Base-by-base conservation (phyloP, 2,329 filamentous ascomycete genomes). In the Verticillium nonalfalfae region DNA sequence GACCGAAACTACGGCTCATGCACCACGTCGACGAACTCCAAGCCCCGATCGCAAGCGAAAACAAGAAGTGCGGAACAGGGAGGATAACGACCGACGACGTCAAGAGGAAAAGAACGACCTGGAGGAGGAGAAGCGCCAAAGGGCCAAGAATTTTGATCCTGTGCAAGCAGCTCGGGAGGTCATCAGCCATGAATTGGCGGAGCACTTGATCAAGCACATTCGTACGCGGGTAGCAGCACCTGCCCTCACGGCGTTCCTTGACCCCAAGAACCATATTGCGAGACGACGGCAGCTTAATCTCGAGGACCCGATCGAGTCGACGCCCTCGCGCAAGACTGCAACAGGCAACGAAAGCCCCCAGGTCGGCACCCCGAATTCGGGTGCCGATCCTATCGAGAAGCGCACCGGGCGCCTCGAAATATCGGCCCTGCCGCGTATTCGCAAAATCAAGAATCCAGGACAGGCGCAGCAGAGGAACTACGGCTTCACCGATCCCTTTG, bases 71-170 rank as follows among this genome's bases (percentile, higher is more conserved):
- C 81, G 82, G 64, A 83, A 85, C 61, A 83, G 85, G 68, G 88
- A 87, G 45, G 88, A 94, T 63, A 81, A 82, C 61, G 86, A 88
- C 61, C 85, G 87, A 61, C 77, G 77, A 55, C 85, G 85, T 60
- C 86, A 84, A 57, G 91, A 97, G 70, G 88, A 92, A 54, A 90
- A 91, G 65, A 84, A 88, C 57, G 94, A 97, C 70, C 72, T 94
- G 7, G 93, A 97, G 70, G 90, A 95, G 67, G 94, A 98, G 73
- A 97, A 95, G 78, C 88, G 87, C 70, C 89, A 94, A 68, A 83
- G 94, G 59, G 93, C 93, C 18, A 89, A 90, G 70, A 90, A 96
- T 71, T 85, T 97, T 66, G 94, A 99, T 73, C 94, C 95, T n/a
- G 91, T 94, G 4, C 78, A 81, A 57, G 94, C 96, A 71, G 94